Evolutionary conservation across 2,329 filamentous ascomycete genomes (phyloP).

Genomic region (Colletotrichum lupini): DNA sequence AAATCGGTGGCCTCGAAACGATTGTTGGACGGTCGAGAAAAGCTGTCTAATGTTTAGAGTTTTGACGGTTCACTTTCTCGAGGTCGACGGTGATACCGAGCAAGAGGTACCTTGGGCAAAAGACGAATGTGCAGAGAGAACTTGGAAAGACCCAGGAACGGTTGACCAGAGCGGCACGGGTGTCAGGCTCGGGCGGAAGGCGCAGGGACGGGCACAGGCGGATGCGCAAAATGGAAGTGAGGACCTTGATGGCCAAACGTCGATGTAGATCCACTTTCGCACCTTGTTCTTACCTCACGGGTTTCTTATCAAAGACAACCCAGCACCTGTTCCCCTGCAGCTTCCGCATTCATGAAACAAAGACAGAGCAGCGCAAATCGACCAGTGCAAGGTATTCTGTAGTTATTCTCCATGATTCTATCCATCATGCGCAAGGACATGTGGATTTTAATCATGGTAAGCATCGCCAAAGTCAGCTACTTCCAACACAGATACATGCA

Average conservation of each 20-base stretch:
- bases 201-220: neutral
- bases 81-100: neutral
- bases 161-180: conserved; percentile 17
- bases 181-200: neutral
- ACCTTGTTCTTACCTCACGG: conserved; percentile 20
- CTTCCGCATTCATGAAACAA: neutral
- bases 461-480: too few species aligned
- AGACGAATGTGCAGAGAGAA: neutral
- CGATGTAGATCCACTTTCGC: conserved; percentile 7
- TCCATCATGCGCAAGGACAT: too few species aligned
- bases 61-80: neutral
- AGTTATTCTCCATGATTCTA: too few species aligned
- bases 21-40: neutral
- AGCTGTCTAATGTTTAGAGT: conserved; percentile 4
- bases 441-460: too few species aligned
- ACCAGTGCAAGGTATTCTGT: too few species aligned
- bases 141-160: neutral
- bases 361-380: neutral
- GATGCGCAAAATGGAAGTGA: conserved; percentile 18
- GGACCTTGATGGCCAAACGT: conserved; percentile 33
- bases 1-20: neutral
- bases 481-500: neutral
- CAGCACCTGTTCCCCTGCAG: neutral
- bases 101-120: neutral
- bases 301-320: conserved; percentile 13